Base-by-base conservation (phyloP, 2,329 filamentous ascomycete species). In the Colletotrichum scovillei region DNA sequence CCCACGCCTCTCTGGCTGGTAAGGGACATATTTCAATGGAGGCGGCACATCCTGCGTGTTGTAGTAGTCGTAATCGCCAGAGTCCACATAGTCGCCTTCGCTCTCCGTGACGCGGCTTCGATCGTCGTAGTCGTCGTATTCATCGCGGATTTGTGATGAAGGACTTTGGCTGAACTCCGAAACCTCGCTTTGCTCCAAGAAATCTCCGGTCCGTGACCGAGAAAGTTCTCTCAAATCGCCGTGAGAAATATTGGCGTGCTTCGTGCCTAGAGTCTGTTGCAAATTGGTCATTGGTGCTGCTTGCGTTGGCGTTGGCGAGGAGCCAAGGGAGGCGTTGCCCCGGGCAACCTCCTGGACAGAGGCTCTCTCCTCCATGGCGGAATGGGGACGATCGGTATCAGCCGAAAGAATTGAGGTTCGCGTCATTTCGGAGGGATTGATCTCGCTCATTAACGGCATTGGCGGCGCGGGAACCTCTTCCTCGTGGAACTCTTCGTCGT, bases 361-460 rank as follows among this genome's bases (percentile, higher is more conserved):
- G 1, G 87, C 88, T 78, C 83, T 86, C 82, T 89, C 89, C 77
- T 89, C 91, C 78, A 88, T 92, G 26, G 92, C 91, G 22, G 93
- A 94, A 59, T 89, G 88, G 19, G 94, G 92, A 64, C 91, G 87
- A 75, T 94, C 94, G 0, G 94, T 94, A 32, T 93, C 92, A 35
- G 94, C 93, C 5, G 95, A 97, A 22, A 97, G 84, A 67, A 98
- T 94, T 0, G 96, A 98, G 19, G 93, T 93, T 77, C 96, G 89
- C 0, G 96, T 98, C 68, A 98, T 83, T 64, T 98, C 95, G 0
- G 96, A 97, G 55, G 93, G 91, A 76, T 94, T 93, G 70, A 97
- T 90, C 69, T 95, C 94, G 82, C 95, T 98, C 82, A 93, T 92
- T 75, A 98, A 88, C 3, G 96, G 96, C 92, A 98, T 95, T 6